Conservation (phyloP, 768 basidiomycete species). For the Tephrocybe sp. region DNA sequence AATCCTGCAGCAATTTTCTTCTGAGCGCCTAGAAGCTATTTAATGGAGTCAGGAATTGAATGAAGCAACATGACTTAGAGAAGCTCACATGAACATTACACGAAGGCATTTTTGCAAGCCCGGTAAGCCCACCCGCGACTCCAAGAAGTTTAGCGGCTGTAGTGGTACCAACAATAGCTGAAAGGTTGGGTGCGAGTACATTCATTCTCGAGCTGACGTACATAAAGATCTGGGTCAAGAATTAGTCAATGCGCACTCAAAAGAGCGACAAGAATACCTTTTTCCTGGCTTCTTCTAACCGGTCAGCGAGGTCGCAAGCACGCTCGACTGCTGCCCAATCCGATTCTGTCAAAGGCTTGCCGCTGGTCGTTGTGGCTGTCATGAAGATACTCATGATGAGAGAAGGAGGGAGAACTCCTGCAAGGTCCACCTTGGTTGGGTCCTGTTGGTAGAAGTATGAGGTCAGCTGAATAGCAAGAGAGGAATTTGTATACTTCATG, state of each 20-base stretch:
- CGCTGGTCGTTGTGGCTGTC: conserved; percentile 89
- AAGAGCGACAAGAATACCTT: conserved; percentile 47
- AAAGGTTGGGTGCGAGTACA: conserved; percentile 96
- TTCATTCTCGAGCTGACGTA: conserved; percentile 99
- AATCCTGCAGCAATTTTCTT: conserved; percentile 92
- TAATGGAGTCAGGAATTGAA: not conserved
- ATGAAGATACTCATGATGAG: conserved; percentile 96
- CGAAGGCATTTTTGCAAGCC: conserved; percentile 90
- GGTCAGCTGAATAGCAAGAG: not conserved
- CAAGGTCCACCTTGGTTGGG: conserved; percentile 81
- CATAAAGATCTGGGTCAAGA: conserved; percentile 77
- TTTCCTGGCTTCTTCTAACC: conserved; percentile 86
- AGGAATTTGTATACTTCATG: conserved; percentile 50
- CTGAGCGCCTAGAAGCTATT: conserved; percentile 89
- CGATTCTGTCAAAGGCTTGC: conserved; percentile 63
- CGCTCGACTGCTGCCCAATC: conserved; percentile 82
- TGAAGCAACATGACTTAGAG: not conserved
- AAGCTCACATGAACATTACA: conserved; percentile 89
- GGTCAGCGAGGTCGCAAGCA: conserved; percentile 88
- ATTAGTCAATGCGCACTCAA: conserved; percentile 4
- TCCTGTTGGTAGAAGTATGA: conserved; percentile 48
- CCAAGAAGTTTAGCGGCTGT: conserved; percentile 98
- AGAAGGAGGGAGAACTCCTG: conserved; percentile 80
- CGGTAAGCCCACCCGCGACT: conserved; percentile 90
- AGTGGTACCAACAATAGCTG: conserved; percentile 96